phyloP scores from a whole-genome alignment of 345 rosid species.

The Garcia nutans region DNA sequence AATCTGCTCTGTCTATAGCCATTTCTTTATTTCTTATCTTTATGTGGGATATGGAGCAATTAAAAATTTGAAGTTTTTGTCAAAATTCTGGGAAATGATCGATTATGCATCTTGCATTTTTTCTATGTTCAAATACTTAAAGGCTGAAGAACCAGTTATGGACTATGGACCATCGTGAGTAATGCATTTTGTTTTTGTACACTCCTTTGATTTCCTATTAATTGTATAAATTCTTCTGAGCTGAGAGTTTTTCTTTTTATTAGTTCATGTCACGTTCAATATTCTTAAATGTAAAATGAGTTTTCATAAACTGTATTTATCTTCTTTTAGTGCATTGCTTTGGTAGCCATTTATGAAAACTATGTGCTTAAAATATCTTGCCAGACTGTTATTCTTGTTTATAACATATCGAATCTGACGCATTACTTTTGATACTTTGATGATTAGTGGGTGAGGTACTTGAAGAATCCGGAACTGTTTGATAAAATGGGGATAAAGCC shows the following conservation, averaged over 20 bases:
- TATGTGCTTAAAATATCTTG: not conserved
- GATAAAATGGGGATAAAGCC: constrained; percentile 94
- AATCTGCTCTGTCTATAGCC: not conserved
- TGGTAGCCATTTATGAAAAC: not conserved
- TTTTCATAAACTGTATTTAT: not conserved
- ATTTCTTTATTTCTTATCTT: not conserved
- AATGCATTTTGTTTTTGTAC: not conserved
- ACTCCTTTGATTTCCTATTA: not conserved
- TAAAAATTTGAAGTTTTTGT: not conserved
- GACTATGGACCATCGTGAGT: not conserved
- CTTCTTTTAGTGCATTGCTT: not conserved
- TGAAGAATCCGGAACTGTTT: constrained; percentile 92
- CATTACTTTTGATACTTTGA: constrained; percentile 9
- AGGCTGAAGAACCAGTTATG: not conserved
- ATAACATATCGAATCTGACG: constrained; percentile 9
- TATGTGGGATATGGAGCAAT: not conserved
- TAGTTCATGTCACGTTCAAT: not conserved
- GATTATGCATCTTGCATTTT: not conserved
- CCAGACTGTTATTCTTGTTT: not conserved
- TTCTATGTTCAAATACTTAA: not conserved
- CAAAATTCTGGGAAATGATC: not conserved
- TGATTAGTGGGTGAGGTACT: constrained; percentile 79
- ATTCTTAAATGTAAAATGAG: not conserved
- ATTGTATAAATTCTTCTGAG: not conserved
- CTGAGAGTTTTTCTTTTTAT: not conserved